Evolutionary conservation across 2,329 filamentous ascomycete species (phyloP), one percentile per base, ranked within the genome.

Genomic region (Cryphonectria radicalis): DNA sequence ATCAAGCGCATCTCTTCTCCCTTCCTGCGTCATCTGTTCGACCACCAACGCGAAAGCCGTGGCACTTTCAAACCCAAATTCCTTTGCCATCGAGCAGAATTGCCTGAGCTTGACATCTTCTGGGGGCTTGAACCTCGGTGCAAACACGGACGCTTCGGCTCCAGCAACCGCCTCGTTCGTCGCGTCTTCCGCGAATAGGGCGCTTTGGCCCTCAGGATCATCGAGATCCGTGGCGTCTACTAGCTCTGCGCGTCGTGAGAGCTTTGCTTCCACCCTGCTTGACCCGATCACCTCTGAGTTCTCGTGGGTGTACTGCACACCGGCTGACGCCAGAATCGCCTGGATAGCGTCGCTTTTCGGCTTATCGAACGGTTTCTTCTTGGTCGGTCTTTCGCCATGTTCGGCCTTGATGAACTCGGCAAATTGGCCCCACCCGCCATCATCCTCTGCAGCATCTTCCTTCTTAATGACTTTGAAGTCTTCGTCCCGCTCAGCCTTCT

Each of bases 211-310:
- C 62, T 70, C 74, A 32, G 55, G 43, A 14, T 70, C 77, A 71
- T 66, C 75, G 71, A 78, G 77, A 1, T 77, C 78, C 50, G 74
- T 73, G 70, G 86, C 86, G 4, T 84, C 86, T 0, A 84, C 84
- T 77, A 91, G 85, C 77, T 92, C 90, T 5, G 95, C 96, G 59
- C 89, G 90, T 28, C 91, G 90, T 63, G 92, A 95, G 6, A 99
- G 88, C 70, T 91, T 89, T 74, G 93, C 92, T 81, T 99, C 96
- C n/a, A 98, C 88, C 75, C 92, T 93, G n/a, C 92, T 96, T 0
- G 93, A 92, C 14, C 96, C 96, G 70, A 99, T 89, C 19, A 99
- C 95, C 81, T 99, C 95, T 1, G 93, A 94, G 79, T 99, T 99
- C 76, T 98, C 93, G 78, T 99, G 96, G 0, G 94, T 97, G 79